Base-by-base conservation (phyloP, 192 early-diverging fungal genomes). In the Neocallimastix lanati region DNA sequence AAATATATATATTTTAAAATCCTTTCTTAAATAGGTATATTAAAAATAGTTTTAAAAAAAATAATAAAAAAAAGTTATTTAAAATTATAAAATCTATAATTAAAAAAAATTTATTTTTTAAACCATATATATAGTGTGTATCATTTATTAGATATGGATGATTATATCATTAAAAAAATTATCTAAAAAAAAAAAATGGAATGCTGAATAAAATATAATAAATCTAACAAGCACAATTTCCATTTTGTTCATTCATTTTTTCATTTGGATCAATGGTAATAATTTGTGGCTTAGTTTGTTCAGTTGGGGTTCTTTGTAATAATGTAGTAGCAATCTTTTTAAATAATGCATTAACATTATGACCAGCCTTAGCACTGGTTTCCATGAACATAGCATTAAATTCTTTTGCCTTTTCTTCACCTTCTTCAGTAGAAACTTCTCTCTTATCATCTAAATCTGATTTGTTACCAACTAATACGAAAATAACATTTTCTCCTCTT, bases 391-490 rank as follows among this genome's bases (percentile, higher is more conserved):
- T 93, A 76, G 96, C 96, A 79, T 94, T 95, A 85, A 93, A 92
- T 81, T 98, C 96, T 83, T 94, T 94, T 16, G 96, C 95, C 82
- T 95, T 95, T 89, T 95, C 95, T 84, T 99, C 98, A 29, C 96
- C 98, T 81, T 99, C 96, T 82, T 98, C 96, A 29, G 94, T 93
- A 25, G 94, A 93, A 12, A 99, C 96, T 87, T 94, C 91, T 84
- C 94, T 93, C 82, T 96, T 96, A 67, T 98, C 98, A 84, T 90
- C 94, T 82, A 99, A 87, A 86, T 99, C 98, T 7, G 96, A 96
- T 87, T 99, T 99, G 91, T 99, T 99, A 28, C 96, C 98, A 16
- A 98, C 96, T n/a, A 99, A 85, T 29, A 99, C 96, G 82, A 99
- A 96, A 76, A 98, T 94, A 11, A 99, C 98, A 82, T 99, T 96